Evolutionary conservation across 192 early-diverging fungal species (phyloP).

Genomic region (Coemansia sp.): DNA sequence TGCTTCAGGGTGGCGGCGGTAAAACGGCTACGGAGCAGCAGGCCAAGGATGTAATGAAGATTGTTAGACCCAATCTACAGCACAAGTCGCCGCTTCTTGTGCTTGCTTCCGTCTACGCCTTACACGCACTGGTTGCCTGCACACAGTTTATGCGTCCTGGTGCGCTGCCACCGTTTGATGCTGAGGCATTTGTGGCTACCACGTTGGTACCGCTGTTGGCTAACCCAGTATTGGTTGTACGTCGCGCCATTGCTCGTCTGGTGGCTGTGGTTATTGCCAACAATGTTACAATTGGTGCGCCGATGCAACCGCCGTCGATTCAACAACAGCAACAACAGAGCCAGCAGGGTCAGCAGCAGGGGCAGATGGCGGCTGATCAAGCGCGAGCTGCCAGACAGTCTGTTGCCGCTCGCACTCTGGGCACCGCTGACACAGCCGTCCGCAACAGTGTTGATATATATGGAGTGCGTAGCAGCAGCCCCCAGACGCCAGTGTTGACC

Average conservation of each 20-base stretch:
- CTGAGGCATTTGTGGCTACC: conserved; percentile 17
- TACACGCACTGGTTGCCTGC: conserved; percentile 26
- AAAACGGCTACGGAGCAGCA: conserved; percentile 68
- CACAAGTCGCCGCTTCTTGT: conserved; percentile 68
- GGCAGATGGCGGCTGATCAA: background rate
- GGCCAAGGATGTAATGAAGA: conserved; percentile 72
- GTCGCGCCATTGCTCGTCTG: conserved; percentile 29
- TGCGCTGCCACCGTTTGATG: conserved; percentile 13
- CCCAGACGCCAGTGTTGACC: background rate
- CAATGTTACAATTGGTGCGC: background rate
- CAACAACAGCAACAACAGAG: background rate
- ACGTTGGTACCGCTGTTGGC: conserved; percentile 24
- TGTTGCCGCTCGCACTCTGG: background rate
- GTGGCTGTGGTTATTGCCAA: conserved; percentile 33
- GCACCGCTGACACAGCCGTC: background rate
- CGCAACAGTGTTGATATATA: conserved; percentile 16
- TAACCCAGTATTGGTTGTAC: conserved; percentile 30
- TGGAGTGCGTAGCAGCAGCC: background rate
- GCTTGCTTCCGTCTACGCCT: conserved; percentile 17
- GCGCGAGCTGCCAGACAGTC: background rate
- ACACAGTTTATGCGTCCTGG: conserved; percentile 19
- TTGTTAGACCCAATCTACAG: conserved; percentile 60
- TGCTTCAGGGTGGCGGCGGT: conserved; percentile 71
- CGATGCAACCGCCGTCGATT: background rate
- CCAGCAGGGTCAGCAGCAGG: background rate